Evolutionary conservation across 345 rosid species (phyloP).

Genomic region (Eucalyptus pumila): DNA sequence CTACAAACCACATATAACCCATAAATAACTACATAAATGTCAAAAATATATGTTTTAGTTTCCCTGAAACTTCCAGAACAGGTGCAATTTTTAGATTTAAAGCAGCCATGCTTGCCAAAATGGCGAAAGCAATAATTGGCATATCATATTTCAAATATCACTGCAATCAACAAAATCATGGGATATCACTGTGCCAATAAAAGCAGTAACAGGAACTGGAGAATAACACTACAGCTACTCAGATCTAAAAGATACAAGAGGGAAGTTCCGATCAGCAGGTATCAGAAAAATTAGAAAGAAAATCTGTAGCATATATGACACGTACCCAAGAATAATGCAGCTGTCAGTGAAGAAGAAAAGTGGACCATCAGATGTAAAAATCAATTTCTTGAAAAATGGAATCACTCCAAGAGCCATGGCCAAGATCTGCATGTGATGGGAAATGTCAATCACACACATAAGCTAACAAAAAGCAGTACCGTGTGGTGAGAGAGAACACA

Average conservation of each 20-base stretch:
- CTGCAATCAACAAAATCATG: background rate
- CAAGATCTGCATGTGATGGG: slow-evolving; percentile 47
- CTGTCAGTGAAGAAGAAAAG: slow-evolving; percentile 96
- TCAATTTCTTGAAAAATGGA: slow-evolving; percentile 64
- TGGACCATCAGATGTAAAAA: slow-evolving; percentile 82
- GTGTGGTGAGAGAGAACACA: background rate
- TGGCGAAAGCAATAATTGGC: background rate
- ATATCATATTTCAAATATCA: background rate
- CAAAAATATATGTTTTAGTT: background rate
- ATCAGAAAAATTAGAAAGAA: background rate
- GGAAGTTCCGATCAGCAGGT: background rate
- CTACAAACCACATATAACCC: background rate
- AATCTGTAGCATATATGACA: background rate
- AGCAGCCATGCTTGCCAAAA: background rate
- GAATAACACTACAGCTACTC: background rate
- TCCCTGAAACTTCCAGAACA: background rate
- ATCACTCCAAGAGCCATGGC: slow-evolving; percentile 78
- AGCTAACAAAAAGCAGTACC: background rate
- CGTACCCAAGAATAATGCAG: slow-evolving; percentile 96
- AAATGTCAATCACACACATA: background rate
- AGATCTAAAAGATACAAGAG: background rate
- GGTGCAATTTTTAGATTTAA: background rate
- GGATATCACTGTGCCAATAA: background rate
- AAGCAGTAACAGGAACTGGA: background rate
- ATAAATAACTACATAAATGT: background rate